These are phyloP conservation scores for Trypanosomatidae sp. DNA, from an alignment of 208 protist species.

Conservation along the genomic window DNA sequence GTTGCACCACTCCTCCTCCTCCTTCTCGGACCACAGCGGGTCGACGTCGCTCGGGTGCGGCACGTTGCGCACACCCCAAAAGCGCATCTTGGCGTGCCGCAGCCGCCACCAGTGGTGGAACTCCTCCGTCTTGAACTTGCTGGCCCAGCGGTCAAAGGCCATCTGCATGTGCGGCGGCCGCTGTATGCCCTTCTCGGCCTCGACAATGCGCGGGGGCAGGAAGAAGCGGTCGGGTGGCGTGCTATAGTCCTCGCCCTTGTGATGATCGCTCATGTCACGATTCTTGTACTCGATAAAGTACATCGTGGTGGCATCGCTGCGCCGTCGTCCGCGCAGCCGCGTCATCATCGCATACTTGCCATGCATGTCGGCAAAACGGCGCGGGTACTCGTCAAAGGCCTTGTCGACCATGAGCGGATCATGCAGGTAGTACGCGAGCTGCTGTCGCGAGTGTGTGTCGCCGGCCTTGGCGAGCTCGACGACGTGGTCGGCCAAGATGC, in stretches of 20 bases:
- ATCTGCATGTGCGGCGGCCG: constrained; percentile 87
- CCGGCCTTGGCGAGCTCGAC: constrained; percentile 82
- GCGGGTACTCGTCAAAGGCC: constrained; percentile 86
- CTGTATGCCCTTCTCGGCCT: constrained; percentile 83
- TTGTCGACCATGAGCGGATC: constrained; percentile 87
- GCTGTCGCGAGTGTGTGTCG: constrained; percentile 80
- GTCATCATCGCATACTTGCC: constrained; percentile 86
- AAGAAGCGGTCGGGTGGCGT: constrained; percentile 80
- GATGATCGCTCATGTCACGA: constrained; percentile 76
- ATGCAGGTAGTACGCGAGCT: constrained; percentile 80
- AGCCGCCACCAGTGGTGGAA: constrained; percentile 88
- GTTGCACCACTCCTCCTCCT: constrained; percentile 88
- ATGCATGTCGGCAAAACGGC: constrained; percentile 70
- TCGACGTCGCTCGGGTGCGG: constrained; percentile 85
- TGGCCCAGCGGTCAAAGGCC: constrained; percentile 86
- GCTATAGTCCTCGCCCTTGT: constrained; percentile 86
- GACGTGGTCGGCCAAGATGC: constrained; percentile 81
- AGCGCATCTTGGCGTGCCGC: constrained; percentile 82
- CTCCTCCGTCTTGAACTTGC: constrained; percentile 87
- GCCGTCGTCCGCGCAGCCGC: constrained; percentile 47
- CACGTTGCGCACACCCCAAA: constrained; percentile 87
- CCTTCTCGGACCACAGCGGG: constrained; percentile 84
- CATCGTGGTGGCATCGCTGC: constrained; percentile 64
- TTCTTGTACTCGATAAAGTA: constrained; percentile 89
- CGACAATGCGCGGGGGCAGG: constrained; percentile 72